These are phyloP conservation scores for Citrullus mucosospermus DNA, from an alignment of 306 rosid species.

Conservation along the genomic window DNA sequence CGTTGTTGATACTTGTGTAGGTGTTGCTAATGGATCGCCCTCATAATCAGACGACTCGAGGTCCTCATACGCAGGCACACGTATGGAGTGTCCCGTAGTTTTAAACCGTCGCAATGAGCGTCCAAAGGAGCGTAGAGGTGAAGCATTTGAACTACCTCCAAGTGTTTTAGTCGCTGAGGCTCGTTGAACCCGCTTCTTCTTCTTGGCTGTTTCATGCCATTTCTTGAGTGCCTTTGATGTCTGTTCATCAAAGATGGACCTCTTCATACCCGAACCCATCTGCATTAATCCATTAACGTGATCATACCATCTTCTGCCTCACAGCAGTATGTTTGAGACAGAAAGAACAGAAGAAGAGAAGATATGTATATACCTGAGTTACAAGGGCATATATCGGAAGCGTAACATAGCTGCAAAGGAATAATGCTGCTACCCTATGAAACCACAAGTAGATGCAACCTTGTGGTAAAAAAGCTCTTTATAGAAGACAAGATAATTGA, in stretches of 20 bases:
- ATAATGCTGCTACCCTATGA: conserved; percentile 42
- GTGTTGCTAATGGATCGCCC: background rate
- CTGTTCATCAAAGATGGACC: conserved; percentile 72
- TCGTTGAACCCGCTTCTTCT: conserved; percentile 25
- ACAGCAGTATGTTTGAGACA: background rate
- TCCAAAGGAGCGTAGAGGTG: conserved; percentile 27
- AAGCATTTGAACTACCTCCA: conserved; percentile 29
- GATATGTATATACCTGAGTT: conserved; percentile 48
- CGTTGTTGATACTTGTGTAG: background rate
- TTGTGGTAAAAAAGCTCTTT: background rate
- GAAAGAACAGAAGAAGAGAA: background rate
- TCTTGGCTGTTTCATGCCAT: conserved; percentile 68
- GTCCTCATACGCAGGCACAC: conserved; percentile 18
- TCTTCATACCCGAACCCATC: conserved; percentile 88
- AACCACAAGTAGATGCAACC: background rate
- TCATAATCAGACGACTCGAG: conserved; percentile 27
- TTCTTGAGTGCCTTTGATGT: conserved; percentile 68
- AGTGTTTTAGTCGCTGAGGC: conserved; percentile 19
- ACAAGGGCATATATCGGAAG: conserved; percentile 89
- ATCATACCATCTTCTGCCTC: background rate
- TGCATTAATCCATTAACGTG: conserved; percentile 9
- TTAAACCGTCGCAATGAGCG: conserved; percentile 57
- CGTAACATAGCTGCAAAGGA: conserved; percentile 77
- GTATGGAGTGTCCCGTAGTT: conserved; percentile 58
- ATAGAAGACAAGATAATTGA: background rate